Percentiles rank a stretch among this genome's conserved stretches.
Conservation (phyloP, 108 stramenopile genomes). For the Schizochytrium sp. region DNA sequence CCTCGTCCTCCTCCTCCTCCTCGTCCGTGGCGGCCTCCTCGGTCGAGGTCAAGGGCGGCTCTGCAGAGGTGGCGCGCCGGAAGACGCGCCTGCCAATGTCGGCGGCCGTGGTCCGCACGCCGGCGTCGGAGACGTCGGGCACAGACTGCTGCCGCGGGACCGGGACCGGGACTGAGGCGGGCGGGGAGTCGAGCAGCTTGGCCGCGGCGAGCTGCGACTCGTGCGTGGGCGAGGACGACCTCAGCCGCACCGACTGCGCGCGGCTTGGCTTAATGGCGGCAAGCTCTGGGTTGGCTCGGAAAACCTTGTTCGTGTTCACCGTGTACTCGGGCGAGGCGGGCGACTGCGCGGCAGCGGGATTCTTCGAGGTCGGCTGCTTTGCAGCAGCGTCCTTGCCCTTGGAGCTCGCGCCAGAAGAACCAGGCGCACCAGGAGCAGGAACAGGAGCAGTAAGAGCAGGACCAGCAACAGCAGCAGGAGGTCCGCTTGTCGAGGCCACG, state of each 20-base stretch:
- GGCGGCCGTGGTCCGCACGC: not conserved
- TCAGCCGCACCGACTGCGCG: not conserved
- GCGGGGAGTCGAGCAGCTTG: not conserved
- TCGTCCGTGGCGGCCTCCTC: not conserved
- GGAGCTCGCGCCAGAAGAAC: too few relatives aligned
- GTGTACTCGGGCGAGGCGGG: not conserved
- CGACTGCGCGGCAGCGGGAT: not conserved
- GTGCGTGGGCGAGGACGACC: not conserved
- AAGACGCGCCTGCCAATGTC: not conserved
- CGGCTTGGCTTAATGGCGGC: not conserved
- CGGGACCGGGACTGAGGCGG: not conserved
- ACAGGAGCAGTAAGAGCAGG: too few relatives aligned
- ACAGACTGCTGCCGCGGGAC: not conserved
- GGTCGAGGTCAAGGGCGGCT: not conserved
- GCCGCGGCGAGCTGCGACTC: too few relatives aligned
- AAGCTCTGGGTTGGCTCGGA: not conserved
- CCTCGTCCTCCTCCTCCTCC: not conserved
- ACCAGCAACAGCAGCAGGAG: too few relatives aligned
- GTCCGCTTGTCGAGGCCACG: too few relatives aligned
- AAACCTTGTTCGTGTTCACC: not conserved
- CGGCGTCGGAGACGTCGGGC: not conserved
- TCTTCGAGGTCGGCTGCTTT: not conserved
- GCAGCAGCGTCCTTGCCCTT: not conserved
- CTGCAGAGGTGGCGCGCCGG: not conserved
- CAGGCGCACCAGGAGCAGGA: too few relatives aligned